phyloP scores from a whole-genome alignment of 2,329 filamentous ascomycete genomes.

The Metarhizium robertsii region DNA sequence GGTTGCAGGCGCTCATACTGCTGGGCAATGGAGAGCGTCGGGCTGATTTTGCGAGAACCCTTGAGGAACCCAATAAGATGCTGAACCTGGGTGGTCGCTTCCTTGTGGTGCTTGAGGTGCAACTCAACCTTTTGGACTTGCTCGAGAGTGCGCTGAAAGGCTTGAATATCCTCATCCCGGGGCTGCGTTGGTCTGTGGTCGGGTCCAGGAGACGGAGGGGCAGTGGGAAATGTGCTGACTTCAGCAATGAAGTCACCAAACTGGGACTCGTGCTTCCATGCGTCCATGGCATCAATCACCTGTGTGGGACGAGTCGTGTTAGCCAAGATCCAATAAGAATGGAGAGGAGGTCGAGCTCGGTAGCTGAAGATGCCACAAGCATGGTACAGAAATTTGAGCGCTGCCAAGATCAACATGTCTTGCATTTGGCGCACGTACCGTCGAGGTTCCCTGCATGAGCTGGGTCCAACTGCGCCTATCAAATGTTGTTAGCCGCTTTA shows the following conservation, averaged over 20 bases:
- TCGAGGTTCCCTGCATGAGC: constrained; percentile 82
- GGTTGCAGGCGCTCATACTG: constrained; percentile 87
- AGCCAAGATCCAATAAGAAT: constrained; percentile 3
- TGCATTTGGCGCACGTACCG: constrained; percentile 45
- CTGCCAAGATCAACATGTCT: neutral
- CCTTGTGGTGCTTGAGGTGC: constrained; percentile 58
- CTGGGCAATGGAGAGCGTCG: constrained; percentile 62
- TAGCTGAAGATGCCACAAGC: neutral
- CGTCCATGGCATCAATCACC: constrained; percentile 86
- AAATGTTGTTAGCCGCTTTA: constrained; percentile 20
- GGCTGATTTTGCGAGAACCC: constrained; percentile 61
- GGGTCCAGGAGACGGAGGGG: constrained; percentile 52
- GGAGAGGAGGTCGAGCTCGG: neutral
- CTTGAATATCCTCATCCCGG: constrained; percentile 60
- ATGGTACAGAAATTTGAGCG: neutral
- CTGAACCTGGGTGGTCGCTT: constrained; percentile 58
- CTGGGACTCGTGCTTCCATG: constrained; percentile 82
- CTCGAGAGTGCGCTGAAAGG: constrained; percentile 56
- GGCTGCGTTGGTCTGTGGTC: constrained; percentile 54
- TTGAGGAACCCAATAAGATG: constrained; percentile 66
- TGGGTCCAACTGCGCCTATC: constrained; percentile 84
- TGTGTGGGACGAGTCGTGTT: constrained; percentile 23
- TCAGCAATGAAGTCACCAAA: constrained; percentile 76
- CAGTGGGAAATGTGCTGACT: constrained; percentile 63
- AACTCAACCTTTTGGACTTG: constrained; percentile 60